Percentiles rank a stretch among this genome's conserved stretches.
phyloP scores from a whole-genome alignment of 2,329 filamentous ascomycete species.

The Aureobasidium sp. region DNA sequence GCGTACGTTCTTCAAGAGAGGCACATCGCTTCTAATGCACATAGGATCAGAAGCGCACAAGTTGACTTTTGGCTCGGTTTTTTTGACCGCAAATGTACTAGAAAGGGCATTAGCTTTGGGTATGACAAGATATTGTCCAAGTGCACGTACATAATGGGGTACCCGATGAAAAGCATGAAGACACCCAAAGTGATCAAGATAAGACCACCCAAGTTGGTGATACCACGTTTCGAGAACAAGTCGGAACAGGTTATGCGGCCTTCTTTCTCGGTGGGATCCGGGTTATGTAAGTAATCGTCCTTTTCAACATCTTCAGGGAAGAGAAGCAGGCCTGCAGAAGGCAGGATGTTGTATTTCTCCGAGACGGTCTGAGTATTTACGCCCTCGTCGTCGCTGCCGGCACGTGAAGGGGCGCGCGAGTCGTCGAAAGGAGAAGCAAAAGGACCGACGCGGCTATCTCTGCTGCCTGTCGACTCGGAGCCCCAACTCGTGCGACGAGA shows the following conservation, averaged over 20 bases:
- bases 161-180: slow-evolving; percentile 58
- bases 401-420: slow-evolving; percentile 48
- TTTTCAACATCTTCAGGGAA: slow-evolving; percentile 67
- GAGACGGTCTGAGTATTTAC: slow-evolving; percentile 65
- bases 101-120: neutral
- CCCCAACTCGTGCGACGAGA: slow-evolving; percentile 58
- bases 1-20: slow-evolving; percentile 53
- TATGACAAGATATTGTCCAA: neutral
- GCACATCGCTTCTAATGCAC: slow-evolving; percentile 39
- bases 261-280: slow-evolving; percentile 55
- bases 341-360: slow-evolving; percentile 64
- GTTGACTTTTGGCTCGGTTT: slow-evolving; percentile 26
- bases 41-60: slow-evolving; percentile 35
- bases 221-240: slow-evolving; percentile 54
- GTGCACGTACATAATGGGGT: slow-evolving; percentile 52
- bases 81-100: slow-evolving; percentile 31
- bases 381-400: slow-evolving; percentile 55
- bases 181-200: slow-evolving; percentile 51
- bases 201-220: slow-evolving; percentile 57
- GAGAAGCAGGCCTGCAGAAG: slow-evolving; percentile 55
- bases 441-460: slow-evolving; percentile 42
- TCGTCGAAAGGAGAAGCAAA: slow-evolving; percentile 52
- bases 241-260: slow-evolving; percentile 48
- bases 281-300: slow-evolving; percentile 64
- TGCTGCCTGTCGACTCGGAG: slow-evolving; percentile 46